Conservation (phyloP, 2,329 filamentous ascomycete species). For the Colletotrichum spaethianum region DNA sequence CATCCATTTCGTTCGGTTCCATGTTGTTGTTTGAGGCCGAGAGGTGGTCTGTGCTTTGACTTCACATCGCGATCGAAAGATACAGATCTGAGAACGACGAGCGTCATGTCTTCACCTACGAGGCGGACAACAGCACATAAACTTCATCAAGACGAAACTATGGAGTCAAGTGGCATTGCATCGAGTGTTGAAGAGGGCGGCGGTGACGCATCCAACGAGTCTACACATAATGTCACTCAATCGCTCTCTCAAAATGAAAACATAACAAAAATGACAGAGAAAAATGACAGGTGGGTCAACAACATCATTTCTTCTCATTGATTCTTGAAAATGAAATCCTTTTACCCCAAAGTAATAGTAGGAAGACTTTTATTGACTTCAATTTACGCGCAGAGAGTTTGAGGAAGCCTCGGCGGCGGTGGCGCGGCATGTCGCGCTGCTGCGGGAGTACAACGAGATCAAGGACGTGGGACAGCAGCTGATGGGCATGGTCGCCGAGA, state of each 20-base stretch:
- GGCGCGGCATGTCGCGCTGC: conserved; percentile 34
- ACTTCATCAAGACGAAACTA: accelerated
- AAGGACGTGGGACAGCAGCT: conserved; percentile 56
- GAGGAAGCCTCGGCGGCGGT: conserved; percentile 28
- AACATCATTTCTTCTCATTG: accelerated
- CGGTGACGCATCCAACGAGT: accelerated
- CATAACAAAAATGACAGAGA: accelerated
- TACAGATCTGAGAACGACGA: neutral
- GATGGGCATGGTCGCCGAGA: conserved; percentile 56
- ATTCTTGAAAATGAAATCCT: accelerated
- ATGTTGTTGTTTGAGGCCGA: neutral
- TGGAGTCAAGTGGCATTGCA: neutral
- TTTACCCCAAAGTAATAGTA: accelerated
- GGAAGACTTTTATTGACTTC: neutral
- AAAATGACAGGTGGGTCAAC: neutral
- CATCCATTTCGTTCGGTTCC: neutral
- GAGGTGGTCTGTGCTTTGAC: conserved; percentile 6
- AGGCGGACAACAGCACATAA: neutral
- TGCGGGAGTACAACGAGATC: conserved; percentile 55
- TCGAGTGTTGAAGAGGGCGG: accelerated
- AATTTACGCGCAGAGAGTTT: neutral
- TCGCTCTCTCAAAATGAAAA: accelerated
- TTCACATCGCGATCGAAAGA: neutral
- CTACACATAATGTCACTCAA: neutral
- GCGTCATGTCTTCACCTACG: neutral